Conservation (phyloP, 2,329 filamentous ascomycete genomes). For the Ceratocystis variospora region DNA sequence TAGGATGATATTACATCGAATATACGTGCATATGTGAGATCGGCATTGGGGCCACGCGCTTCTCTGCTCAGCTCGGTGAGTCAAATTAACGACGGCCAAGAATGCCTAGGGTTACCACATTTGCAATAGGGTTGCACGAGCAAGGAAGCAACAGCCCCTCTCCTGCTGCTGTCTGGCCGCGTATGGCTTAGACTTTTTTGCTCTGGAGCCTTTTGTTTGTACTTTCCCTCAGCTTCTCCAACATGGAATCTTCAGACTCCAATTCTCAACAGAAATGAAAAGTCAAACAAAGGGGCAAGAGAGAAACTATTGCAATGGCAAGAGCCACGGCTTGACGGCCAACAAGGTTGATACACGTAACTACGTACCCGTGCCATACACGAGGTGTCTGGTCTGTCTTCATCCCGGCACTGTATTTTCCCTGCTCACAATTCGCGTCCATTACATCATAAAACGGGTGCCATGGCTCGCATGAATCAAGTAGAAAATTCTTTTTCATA, state of each 20-base stretch:
- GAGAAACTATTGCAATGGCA: background rate
- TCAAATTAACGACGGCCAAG: no score
- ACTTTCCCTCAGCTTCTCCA: slow-evolving; percentile 3
- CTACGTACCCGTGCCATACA: background rate
- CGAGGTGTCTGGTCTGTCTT: background rate
- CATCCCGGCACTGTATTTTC: background rate
- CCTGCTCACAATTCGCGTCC: background rate
- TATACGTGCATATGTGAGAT: no score
- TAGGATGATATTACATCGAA: background rate
- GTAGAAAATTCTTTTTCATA: background rate
- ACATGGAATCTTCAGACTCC: slow-evolving; percentile 5
- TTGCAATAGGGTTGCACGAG: background rate
- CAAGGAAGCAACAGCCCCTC: background rate
- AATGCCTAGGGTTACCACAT: no score
- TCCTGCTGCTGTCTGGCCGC: background rate
- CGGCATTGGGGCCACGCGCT: no score
- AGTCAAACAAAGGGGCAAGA: background rate
- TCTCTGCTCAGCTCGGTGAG: no score
- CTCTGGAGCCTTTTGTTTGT: background rate
- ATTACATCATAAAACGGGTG: background rate
- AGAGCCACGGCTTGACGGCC: background rate
- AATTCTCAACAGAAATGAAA: slow-evolving; percentile 14
- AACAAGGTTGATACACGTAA: background rate
- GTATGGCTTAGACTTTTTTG: background rate
- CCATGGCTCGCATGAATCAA: background rate